phyloP scores from a whole-genome alignment of 495 filamentous ascomycete genomes.

The Aspergillus nanangensis region DNA sequence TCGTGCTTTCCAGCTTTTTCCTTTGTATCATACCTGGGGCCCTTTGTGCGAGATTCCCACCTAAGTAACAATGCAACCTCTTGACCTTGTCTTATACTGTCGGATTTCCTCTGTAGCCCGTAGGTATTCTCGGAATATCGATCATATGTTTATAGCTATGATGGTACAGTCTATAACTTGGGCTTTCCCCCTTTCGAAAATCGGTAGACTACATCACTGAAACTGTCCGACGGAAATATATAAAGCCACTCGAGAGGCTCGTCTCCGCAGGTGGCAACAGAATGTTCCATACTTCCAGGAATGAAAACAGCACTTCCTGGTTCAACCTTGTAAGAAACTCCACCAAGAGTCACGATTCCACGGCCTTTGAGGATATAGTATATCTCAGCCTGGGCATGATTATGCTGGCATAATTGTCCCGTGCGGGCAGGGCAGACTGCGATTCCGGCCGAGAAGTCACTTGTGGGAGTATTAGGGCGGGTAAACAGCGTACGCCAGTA shows the following conservation, averaged over 20 bases:
- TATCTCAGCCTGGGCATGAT: conserved; percentile 32
- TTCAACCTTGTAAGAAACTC: conserved; percentile 10
- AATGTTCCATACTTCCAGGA: conserved; percentile 32
- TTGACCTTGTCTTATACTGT: too few species aligned
- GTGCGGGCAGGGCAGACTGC: conserved; percentile 19
- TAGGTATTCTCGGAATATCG: too few species aligned
- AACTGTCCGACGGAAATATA: conserved; percentile 27
- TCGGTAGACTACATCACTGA: conserved; percentile 32
- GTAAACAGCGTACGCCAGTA: conserved; percentile 37
- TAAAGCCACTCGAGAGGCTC: conserved; percentile 30
- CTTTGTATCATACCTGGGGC: too few species aligned
- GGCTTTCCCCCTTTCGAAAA: conserved; percentile 9
- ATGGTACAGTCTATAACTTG: too few species aligned
- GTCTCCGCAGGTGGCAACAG: conserved; percentile 21
- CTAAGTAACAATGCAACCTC: too few species aligned
- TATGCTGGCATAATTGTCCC: conserved; percentile 27
- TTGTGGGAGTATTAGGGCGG: conserved; percentile 17
- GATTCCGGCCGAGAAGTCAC: conserved; percentile 27
- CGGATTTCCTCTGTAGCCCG: too few species aligned
- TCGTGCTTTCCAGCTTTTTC: too few species aligned
- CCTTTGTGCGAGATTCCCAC: too few species aligned
- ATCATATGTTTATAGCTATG: too few species aligned
- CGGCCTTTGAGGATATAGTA: conserved; percentile 31
- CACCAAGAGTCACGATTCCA: conserved; percentile 26
- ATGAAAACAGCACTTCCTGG: conserved; percentile 29